phyloP scores from a whole-genome alignment of 768 basidiomycete species.

The Pleurotus cornucopiae region DNA sequence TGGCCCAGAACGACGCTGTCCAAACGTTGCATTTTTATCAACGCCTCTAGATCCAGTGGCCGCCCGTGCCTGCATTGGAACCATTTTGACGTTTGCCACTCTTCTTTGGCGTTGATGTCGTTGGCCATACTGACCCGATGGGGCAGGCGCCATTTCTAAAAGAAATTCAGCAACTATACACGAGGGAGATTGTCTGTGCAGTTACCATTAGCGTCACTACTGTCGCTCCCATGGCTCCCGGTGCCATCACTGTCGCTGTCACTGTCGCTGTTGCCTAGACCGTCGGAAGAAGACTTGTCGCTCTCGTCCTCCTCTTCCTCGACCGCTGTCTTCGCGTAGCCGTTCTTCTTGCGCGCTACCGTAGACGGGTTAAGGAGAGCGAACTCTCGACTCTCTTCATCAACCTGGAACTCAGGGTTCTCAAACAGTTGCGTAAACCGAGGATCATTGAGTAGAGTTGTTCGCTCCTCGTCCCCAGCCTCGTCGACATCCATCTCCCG shows the following conservation, averaged over 20 bases:
- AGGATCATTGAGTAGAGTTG: constrained; percentile 72
- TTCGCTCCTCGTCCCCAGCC: constrained; percentile 18
- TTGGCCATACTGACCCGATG: constrained; percentile 37
- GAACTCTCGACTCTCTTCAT: constrained; percentile 83
- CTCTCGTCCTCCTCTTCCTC: constrained; percentile 90
- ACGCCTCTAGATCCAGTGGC: constrained; percentile 19
- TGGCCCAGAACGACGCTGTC: constrained; percentile 48
- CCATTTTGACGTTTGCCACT: constrained; percentile 54
- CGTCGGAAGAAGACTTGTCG: constrained; percentile 61
- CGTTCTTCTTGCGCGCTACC: constrained; percentile 45
- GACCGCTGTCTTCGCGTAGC: constrained; percentile 67
- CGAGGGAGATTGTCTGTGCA: too few relatives aligned
- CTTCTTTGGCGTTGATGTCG: constrained; percentile 36
- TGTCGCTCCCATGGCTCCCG: constrained; percentile 33
- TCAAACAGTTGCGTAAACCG: constrained; percentile 90
- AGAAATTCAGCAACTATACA: too few relatives aligned
- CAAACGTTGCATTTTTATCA: constrained; percentile 62
- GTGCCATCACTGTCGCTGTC: constrained; percentile 42
- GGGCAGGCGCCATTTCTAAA: too few relatives aligned
- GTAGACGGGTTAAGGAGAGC: constrained; percentile 91
- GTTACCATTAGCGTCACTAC: constrained; percentile 55
- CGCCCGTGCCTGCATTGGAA: constrained; percentile 54
- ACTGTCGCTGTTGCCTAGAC: constrained; percentile 35
- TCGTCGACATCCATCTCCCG: constrained; percentile 28
- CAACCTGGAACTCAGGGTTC: constrained; percentile 88